A percentile compares a stretch with the other conserved stretches of the same genome.
Conservation (phyloP, 2,329 filamentous ascomycete genomes). For the Graphilbum fragrans region DNA sequence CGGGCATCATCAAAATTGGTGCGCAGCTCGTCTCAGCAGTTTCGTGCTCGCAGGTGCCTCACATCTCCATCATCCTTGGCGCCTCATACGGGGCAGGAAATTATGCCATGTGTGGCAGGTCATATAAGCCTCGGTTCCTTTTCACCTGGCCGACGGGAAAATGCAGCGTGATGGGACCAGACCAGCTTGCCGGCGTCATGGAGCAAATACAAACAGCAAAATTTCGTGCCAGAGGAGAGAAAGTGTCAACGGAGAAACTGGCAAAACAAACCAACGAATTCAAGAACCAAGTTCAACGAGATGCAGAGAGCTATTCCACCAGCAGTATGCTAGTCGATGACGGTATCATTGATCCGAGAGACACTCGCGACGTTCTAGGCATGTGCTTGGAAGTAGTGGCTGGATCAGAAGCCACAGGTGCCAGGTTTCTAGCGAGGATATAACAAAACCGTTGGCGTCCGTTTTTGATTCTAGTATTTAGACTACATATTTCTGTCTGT, state of each 20-base stretch:
- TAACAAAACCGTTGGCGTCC: no score
- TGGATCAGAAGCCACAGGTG: neutral
- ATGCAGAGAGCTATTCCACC: conserved; percentile 46
- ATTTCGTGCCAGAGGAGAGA: neutral
- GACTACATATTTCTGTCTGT: no score
- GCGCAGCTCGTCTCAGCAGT: conserved; percentile 32
- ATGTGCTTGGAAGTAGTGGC: conserved; percentile 8
- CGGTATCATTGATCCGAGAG: conserved; percentile 3
- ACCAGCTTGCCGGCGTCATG: conserved; percentile 26
- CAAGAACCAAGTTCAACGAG: conserved; percentile 38
- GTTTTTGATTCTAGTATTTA: no score
- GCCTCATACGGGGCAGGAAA: conserved; percentile 33
- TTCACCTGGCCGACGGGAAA: conserved; percentile 27
- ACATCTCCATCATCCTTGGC: conserved; percentile 30
- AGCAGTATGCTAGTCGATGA: conserved; percentile 5
- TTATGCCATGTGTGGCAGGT: conserved; percentile 31
- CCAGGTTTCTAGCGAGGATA: neutral
- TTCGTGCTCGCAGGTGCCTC: conserved; percentile 27
- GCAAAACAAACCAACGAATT: conserved; percentile 22
- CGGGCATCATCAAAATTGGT: conserved; percentile 29
- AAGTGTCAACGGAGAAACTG: neutral
- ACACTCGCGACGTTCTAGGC: conserved; percentile 1
- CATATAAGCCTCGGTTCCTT: conserved; percentile 27
- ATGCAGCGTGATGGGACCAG: conserved; percentile 27
- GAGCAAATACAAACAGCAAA: conserved; percentile 17